Percentiles rank a stretch among this genome's conserved stretches.
Conservation (phyloP, 1,139 yeast species). For the Saccharomyces pastorianus region DNA sequence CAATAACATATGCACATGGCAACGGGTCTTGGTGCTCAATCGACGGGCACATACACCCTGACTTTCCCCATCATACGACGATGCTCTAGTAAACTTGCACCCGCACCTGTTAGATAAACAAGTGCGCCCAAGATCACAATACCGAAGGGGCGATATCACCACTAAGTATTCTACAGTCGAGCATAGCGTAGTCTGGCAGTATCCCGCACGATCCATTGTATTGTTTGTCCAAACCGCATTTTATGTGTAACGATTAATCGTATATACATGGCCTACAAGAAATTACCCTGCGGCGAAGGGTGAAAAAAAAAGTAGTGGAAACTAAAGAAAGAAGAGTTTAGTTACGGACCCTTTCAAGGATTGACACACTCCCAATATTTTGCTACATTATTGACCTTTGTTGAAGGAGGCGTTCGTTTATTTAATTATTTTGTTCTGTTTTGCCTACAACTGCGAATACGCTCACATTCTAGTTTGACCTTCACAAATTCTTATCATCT, state of each 20-base stretch:
- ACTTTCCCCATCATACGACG: not conserved
- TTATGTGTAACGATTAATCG: not conserved
- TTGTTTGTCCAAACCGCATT: not conserved
- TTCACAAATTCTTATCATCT: not conserved
- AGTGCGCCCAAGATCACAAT: not conserved
- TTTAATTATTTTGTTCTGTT: not conserved
- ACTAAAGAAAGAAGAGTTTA: not conserved
- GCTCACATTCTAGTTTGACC: not conserved
- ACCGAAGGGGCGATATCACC: not conserved
- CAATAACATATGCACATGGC: not conserved
- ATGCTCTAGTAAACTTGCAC: not conserved
- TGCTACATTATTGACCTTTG: not conserved
- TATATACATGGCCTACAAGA: not conserved
- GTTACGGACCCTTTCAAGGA: not conserved
- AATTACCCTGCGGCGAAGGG: constrained; percentile 1
- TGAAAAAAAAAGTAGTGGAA: not conserved
- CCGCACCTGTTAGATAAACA: not conserved
- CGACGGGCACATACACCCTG: not conserved
- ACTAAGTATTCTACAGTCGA: not conserved
- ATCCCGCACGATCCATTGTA: not conserved
- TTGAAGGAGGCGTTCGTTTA: not conserved
- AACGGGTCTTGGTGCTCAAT: not conserved
- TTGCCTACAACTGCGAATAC: not conserved
- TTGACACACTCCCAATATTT: not conserved
- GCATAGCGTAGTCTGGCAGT: not conserved